Evolutionary conservation across 2,329 filamentous ascomycete genomes (phyloP), one percentile per base, ranked within the genome.

Genomic region (Ophiostoma ulmi): DNA sequence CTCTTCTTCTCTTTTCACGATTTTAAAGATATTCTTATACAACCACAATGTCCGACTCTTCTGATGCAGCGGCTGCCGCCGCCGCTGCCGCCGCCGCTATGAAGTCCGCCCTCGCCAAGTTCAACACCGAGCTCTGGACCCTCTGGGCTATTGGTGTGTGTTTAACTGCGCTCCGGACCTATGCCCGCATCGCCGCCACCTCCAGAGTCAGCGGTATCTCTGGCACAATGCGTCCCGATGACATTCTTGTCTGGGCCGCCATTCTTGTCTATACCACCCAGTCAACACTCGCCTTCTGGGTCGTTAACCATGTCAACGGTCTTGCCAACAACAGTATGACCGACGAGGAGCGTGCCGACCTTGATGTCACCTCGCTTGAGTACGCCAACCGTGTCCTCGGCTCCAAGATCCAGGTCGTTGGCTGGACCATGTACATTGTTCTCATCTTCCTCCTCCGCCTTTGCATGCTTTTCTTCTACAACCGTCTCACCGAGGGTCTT

Each of bases 301-400:
- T 85, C 17, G 84, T 83, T 35, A 81, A 81, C 17, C 78, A 78
- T 71, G 83, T 79, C 69, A 78, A 79, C 58, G 84, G 85, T 0
- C 78, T 87, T 4, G 84, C 85, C 67, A 86, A 87, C 75, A 86
- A 85, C 75, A 76, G 80, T 72, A 86, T 87, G 83, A 85, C 83
- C 2, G 80, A 83, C n/a, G 80, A 78, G 58, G 75, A 85, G 71
- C 81, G 85, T 26, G 75, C 74, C 10, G 74, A 77, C 0, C 77
- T 87, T 35, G 78, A 79, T 10, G 79, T 81, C 0, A 73, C 77
- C n/a, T 81, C 81, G 6, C 74, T 78, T 41, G 83, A 86, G 75
- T 85, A 80, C 73, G 74, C 75, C 5, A 74, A 72, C 48, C 71
- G 71, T 14, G 80, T 85, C 0, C 78, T 80, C 11, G 85, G 85